Evolutionary conservation across 441 rosid genomes (phyloP).

Genomic region (Omphalea diandra): DNA sequence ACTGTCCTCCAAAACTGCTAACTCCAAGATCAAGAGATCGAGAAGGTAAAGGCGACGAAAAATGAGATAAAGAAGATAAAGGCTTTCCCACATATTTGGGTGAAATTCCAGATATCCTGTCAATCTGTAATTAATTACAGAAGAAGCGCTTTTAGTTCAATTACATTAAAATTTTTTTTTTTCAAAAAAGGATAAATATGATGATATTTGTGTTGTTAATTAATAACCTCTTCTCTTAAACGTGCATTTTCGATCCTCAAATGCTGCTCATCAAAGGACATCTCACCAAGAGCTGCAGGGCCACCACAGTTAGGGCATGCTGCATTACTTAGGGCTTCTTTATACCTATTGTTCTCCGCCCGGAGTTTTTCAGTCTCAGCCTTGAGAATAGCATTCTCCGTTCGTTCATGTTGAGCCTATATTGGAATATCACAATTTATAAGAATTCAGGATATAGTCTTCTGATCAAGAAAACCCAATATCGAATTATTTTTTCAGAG

Average conservation of each 20-base stretch:
- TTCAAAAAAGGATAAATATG: background rate
- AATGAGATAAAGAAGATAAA: slow-evolving; percentile 43
- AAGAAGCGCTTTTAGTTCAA: background rate
- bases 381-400: slow-evolving; percentile 69
- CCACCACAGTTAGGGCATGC: slow-evolving; percentile 97
- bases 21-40: slow-evolving; percentile 71
- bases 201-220: background rate
- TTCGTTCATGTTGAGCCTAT: slow-evolving; percentile 93
- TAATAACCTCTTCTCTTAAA: slow-evolving; percentile 78
- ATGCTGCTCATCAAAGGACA: slow-evolving; percentile 98
- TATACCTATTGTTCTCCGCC: slow-evolving; percentile 81
- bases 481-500: too few species aligned
- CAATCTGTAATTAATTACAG: slow-evolving; percentile 51
- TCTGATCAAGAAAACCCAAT: too few species aligned
- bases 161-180: too few species aligned
- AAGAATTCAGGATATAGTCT: background rate
- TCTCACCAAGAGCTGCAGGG: slow-evolving; percentile 87
- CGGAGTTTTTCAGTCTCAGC: slow-evolving; percentile 82
- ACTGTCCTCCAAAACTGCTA: slow-evolving; percentile 57
- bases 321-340: slow-evolving; percentile 78
- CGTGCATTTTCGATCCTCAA: slow-evolving; percentile 87
- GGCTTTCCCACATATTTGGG: slow-evolving; percentile 95
- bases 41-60: slow-evolving; percentile 50
- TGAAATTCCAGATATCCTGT: slow-evolving; percentile 86
- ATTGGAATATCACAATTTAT: background rate